These are phyloP conservation scores for Sporothrix pseudoabietina DNA, from an alignment of 2,329 filamentous ascomycete species.

Conservation along the genomic window DNA sequence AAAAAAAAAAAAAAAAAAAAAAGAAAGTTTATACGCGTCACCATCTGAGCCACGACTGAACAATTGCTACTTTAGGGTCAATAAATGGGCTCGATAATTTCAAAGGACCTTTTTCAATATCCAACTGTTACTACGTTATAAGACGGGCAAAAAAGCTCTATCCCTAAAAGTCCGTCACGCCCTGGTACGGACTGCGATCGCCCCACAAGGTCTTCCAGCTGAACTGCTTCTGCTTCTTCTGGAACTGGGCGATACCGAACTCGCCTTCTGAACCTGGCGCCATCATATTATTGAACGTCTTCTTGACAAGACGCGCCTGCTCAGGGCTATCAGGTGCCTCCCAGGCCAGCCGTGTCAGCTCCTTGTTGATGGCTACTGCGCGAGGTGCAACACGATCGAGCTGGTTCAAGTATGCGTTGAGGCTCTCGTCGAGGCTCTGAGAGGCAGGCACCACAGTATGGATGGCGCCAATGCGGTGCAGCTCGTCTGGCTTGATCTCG, in stretches of 20 bases:
- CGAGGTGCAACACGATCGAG: slow-evolving; percentile 20
- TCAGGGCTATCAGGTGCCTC: slow-evolving; percentile 14
- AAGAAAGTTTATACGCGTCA: too few species aligned
- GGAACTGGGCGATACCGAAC: slow-evolving; percentile 26
- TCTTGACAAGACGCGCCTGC: slow-evolving; percentile 15
- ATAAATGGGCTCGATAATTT: too few species aligned
- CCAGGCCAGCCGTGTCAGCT: slow-evolving; percentile 24
- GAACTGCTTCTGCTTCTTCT: slow-evolving; percentile 17
- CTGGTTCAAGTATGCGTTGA: slow-evolving; percentile 13
- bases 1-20: too few species aligned
- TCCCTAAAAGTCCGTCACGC: not conserved
- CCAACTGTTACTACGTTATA: not conserved
- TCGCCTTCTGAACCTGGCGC: slow-evolving; percentile 19
- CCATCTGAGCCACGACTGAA: too few species aligned
- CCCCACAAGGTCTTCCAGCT: slow-evolving; percentile 26
- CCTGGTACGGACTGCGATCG: not conserved
- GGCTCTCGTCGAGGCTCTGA: slow-evolving; percentile 27
- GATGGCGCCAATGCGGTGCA: slow-evolving; percentile 38
- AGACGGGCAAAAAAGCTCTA: not conserved
- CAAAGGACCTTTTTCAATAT: not conserved
- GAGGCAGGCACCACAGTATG: slow-evolving; percentile 34
- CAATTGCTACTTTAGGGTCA: too few species aligned
- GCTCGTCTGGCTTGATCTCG: slow-evolving; percentile 37
- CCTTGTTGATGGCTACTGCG: slow-evolving; percentile 27
- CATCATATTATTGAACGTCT: slow-evolving; percentile 26